These are phyloP conservation scores for Aleurites moluccanus DNA, from an alignment of 441 rosid genomes.

Conservation along the genomic window DNA sequence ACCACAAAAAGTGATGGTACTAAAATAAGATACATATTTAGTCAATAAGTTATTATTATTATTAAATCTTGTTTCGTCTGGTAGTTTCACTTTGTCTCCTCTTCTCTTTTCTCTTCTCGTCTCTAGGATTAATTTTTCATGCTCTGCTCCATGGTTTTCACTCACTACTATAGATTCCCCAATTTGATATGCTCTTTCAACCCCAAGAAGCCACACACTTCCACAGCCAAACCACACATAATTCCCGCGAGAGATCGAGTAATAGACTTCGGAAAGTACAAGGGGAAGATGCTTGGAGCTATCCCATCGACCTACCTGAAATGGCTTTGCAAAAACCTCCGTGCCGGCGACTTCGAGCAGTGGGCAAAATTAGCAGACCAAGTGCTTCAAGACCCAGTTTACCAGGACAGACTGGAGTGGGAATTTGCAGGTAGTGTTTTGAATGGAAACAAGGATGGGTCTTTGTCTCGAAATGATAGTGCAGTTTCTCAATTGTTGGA, in stretches of 20 bases:
- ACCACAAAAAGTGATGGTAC: too few species aligned
- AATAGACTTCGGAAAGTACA: conserved; percentile 74
- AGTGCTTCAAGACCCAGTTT: conserved; percentile 66
- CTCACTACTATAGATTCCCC: conserved; percentile 17
- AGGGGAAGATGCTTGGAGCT: conserved; percentile 75
- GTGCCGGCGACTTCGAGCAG: conserved; percentile 52
- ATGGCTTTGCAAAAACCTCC: conserved; percentile 72
- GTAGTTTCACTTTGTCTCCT: not conserved
- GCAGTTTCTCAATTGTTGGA: conserved; percentile 59
- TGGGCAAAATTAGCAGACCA: conserved; percentile 78
- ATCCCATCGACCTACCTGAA: conserved; percentile 72
- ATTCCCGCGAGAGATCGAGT: conserved; percentile 56
- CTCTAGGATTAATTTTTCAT: not conserved
- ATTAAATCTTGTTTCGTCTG: too few species aligned
- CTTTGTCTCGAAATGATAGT: conserved; percentile 6
- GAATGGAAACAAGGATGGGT: conserved; percentile 35
- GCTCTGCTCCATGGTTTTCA: conserved; percentile 7
- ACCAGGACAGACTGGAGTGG: conserved; percentile 77
- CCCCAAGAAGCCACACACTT: conserved; percentile 23
- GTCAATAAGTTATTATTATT: too few species aligned
- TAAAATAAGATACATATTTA: too few species aligned
- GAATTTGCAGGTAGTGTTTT: conserved; percentile 57
- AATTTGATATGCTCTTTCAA: conserved; percentile 35
- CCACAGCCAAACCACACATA: conserved; percentile 22
- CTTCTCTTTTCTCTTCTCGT: too few species aligned